These are phyloP conservation scores for Monascus ruber DNA, from an alignment of 2,329 filamentous ascomycete species.

Conservation along the genomic window DNA sequence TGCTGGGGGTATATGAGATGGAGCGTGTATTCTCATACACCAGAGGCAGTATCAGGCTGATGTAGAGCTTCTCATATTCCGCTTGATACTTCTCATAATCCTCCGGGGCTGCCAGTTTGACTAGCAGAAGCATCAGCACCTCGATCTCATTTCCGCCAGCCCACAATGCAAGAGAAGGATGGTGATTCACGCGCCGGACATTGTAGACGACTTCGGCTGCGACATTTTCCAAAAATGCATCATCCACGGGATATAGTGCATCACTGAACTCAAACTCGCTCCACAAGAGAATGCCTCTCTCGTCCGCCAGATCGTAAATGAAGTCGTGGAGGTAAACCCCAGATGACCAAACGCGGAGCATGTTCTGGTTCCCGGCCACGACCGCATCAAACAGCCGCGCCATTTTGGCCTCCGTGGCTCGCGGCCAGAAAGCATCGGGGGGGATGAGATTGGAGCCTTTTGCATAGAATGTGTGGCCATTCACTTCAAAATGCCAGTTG, in stretches of 20 bases:
- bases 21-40: constrained; percentile 49
- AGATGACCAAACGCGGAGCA: constrained; percentile 52
- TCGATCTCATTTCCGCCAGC: constrained; percentile 51
- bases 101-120: constrained; percentile 35
- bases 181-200: constrained; percentile 50
- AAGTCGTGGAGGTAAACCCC: constrained; percentile 51
- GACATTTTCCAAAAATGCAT: constrained; percentile 45
- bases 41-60: constrained; percentile 43
- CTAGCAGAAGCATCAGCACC: constrained; percentile 38
- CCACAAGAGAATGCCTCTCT: constrained; percentile 51
- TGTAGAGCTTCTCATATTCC: constrained; percentile 49
- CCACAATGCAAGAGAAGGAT: constrained; percentile 46
- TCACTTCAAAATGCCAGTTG: constrained; percentile 56
- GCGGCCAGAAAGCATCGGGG: constrained; percentile 51
- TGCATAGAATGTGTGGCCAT: constrained; percentile 52
- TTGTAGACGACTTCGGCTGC: constrained; percentile 48
- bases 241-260: constrained; percentile 45
- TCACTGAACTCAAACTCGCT: constrained; percentile 54
- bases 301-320: constrained; percentile 52
- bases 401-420: constrained; percentile 44
- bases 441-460: constrained; percentile 55
- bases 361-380: constrained; percentile 50
- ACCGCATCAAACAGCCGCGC: constrained; percentile 43
- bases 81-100: constrained; percentile 32
- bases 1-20: constrained; percentile 51